Evolutionary conservation across 352 stramenopile species (phyloP).

Genomic region (Aphanomyces stellatus): DNA sequence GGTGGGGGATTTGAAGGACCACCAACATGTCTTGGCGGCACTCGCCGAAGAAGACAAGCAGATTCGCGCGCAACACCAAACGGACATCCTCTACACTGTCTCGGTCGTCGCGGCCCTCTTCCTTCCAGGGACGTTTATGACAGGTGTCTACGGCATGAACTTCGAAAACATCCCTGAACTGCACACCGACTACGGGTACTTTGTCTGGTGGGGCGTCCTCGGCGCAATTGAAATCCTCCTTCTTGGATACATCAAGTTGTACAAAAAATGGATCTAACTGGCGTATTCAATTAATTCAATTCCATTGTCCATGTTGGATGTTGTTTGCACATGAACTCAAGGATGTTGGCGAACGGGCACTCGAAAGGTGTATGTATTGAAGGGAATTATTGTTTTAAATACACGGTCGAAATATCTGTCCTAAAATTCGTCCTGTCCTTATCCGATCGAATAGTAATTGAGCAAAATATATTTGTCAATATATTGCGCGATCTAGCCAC

Average conservation of each 20-base stretch:
- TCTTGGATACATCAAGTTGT: conserved; percentile 55
- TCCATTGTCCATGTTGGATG: too few relatives aligned
- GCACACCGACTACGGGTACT: conserved; percentile 61
- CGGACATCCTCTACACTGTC: conserved; percentile 66
- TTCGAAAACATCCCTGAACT: conserved; percentile 83
- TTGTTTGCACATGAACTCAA: too few relatives aligned
- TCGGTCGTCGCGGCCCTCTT: conserved; percentile 77
- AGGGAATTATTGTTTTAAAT: too few relatives aligned
- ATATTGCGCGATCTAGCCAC: too few relatives aligned
- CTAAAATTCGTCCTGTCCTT: too few relatives aligned
- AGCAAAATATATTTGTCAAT: too few relatives aligned
- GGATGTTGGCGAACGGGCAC: too few relatives aligned
- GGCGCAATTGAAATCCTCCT: conserved; percentile 35
- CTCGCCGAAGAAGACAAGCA: conserved; percentile 66
- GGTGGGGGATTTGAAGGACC: conserved; percentile 69
- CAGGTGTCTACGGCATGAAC: conserved; percentile 85
- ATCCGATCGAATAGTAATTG: too few relatives aligned
- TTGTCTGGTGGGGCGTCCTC: conserved; percentile 65
- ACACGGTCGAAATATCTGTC: too few relatives aligned
- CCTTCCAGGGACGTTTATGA: conserved; percentile 79
- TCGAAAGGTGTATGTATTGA: too few relatives aligned
- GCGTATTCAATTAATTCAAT: too few relatives aligned
- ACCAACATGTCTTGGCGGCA: conserved; percentile 54
- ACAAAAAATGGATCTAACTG: conserved; percentile 58
- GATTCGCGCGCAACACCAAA: conserved; percentile 49